Evolutionary conservation across 1,284 basidiomycete genomes (phyloP), one percentile per base, ranked within the genome.

Genomic region (Abortiporus biennis): DNA sequence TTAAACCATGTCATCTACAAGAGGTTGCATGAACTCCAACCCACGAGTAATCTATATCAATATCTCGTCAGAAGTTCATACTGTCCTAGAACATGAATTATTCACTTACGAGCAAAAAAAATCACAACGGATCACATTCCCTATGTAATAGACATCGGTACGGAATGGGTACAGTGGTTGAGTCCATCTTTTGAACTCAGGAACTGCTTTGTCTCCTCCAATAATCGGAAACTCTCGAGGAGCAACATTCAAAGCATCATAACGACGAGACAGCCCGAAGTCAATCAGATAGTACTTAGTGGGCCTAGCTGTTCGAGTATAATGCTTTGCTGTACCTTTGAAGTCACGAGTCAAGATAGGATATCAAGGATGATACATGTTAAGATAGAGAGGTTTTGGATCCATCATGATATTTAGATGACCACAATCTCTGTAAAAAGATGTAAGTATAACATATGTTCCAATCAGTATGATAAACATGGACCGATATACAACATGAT

Each of bases 401-500:
- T 69, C 67, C 44, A 67, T 55, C 58, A 68, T 59, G 13, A 67
- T 54, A 31, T 68, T 69, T 9, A 44, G 29, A 8, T 24, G 24
- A 36, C 59, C 54, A 31, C 57, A 58, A 44, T 72, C 68, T 1
- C 71, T 72, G 8, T n/a, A 29, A 20, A 20, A 20, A 11, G 4
- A 12, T 3, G 16, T 6, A 20, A 11, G 13, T 19, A 12, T 13
- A 17, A n/a, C 6, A 11, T 24, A 15, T 1, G 20, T 12, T 2
- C 3, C 11, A 19, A 19, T 16, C 5, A 4, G 15, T 6, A 17
- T 2, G 17, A 17, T 16, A 29, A 32, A 2, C 17, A 48, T 52
- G 4, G 40, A 65, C 69, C 66, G 50, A 48, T 71, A 68, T 2
- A 62, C 65, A n/a, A 70, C 54, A 27, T 58, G 46, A 16, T 64